These are phyloP conservation scores for Botrytis sinoallii DNA, from an alignment of 2,329 filamentous ascomycete genomes.

Conservation along the genomic window DNA sequence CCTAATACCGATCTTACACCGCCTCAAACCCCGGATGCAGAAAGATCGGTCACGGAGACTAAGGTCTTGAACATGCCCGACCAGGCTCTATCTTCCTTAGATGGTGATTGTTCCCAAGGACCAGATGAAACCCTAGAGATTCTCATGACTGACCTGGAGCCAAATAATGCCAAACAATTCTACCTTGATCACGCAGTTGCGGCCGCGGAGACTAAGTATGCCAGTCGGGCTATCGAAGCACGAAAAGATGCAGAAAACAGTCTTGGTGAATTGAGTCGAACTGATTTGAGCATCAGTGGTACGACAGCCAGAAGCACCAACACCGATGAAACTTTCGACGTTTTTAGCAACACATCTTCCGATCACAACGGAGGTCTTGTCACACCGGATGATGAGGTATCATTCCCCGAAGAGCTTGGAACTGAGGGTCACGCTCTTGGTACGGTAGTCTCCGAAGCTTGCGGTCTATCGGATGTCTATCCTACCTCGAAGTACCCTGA, in stretches of 20 bases:
- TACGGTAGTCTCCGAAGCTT: slow-evolving; percentile 85
- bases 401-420: slow-evolving; percentile 70
- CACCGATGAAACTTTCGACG: slow-evolving; percentile 65
- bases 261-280: slow-evolving; percentile 56
- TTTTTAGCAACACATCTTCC: slow-evolving; percentile 73
- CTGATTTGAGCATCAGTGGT: slow-evolving; percentile 40
- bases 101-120: slow-evolving; percentile 30
- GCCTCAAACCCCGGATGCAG: slow-evolving; percentile 67
- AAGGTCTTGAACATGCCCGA: slow-evolving; percentile 38
- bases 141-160: slow-evolving; percentile 69
- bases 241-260: slow-evolving; percentile 58
- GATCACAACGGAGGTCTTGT: slow-evolving; percentile 58
- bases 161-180: slow-evolving; percentile 67
- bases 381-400: slow-evolving; percentile 54
- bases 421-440: slow-evolving; percentile 94
- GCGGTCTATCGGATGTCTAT: slow-evolving; percentile 86
- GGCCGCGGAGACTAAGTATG: slow-evolving; percentile 79
- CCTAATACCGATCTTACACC: slow-evolving; percentile 78
- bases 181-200: slow-evolving; percentile 81
- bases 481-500: slow-evolving; percentile 84
- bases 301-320: slow-evolving; percentile 39
- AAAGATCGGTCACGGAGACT: slow-evolving; percentile 41
- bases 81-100: slow-evolving; percentile 34
- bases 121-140: slow-evolving; percentile 74
- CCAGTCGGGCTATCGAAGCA: slow-evolving; percentile 62